phyloP scores from a whole-genome alignment of 345 rosid species.

The Physaria fendleri region DNA sequence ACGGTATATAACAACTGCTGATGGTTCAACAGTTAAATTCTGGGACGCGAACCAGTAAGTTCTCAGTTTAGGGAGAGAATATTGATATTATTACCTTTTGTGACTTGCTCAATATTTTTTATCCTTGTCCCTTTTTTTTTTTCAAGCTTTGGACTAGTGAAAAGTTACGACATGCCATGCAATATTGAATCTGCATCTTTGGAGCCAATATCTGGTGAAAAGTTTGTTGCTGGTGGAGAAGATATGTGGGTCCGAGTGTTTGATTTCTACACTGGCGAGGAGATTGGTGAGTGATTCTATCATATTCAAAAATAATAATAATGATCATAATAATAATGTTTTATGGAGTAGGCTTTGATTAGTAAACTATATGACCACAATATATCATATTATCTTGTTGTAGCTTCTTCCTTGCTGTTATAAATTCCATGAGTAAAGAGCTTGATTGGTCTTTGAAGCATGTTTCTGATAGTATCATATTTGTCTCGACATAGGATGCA shows the following conservation, averaged over 20 bases:
- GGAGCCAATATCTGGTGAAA: slow-evolving; percentile 75
- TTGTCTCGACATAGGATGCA: slow-evolving; percentile 53
- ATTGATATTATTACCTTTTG: neutral
- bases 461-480: slow-evolving; percentile 6
- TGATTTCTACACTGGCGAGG: slow-evolving; percentile 79
- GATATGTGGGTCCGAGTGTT: slow-evolving; percentile 80
- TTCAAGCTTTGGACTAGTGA: slow-evolving; percentile 72
- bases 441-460: neutral
- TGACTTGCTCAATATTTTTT: neutral
- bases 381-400: neutral
- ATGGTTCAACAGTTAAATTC: slow-evolving; percentile 83
- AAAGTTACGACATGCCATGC: slow-evolving; percentile 86
- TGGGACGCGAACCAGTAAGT: slow-evolving; percentile 99
- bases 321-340: too few relatives aligned
- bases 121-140: neutral
- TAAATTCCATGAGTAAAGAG: neutral
- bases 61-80: neutral
- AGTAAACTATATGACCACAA: neutral
- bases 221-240: slow-evolving; percentile 88
- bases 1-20: slow-evolving; percentile 84
- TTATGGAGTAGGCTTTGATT: neutral
- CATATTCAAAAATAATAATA: neutral
- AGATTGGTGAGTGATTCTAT: slow-evolving; percentile 38
- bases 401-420: neutral
- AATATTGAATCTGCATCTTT: slow-evolving; percentile 65